Evolutionary conservation across 2,329 filamentous ascomycete genomes (phyloP), one percentile per base, ranked within the genome.

Genomic region (Aspergillus sojae): DNA sequence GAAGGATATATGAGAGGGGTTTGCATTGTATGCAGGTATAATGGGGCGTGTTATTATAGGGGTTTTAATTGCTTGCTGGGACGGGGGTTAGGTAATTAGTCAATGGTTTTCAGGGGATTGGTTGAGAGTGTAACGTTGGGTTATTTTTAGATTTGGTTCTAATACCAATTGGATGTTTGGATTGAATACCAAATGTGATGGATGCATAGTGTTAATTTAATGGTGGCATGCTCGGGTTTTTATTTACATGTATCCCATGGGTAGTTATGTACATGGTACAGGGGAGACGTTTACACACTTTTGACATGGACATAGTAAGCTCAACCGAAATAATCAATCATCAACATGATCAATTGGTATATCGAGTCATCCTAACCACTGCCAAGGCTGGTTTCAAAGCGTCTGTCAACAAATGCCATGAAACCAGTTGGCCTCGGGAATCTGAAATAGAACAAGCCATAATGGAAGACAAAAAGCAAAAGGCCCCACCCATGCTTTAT

Each of bases 401-500:
- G 48, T 59, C 48, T 48, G 36, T 59, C 61, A 41, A 59, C 61
- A 39, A 36, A 19, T 30, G 30, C 4, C 30, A 46, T 48, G 50
- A 55, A 59, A 55, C 45, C 56, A 59, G 11, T 23, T 36, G 36
- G 34, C 52, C 21, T 55, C 21, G n/a, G 39, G 55, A 59, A 41
- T 50, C 57, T 57, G n/a, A 58, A 43, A 58, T 45, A 32, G 57
- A 41, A 41, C 56, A 45, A 57, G 21, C 11, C 23, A 28, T 28
- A 39, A 39, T 39, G 50, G 34, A 45, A 46, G 39, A 57, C 28
- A 54, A 57, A 59, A 53, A 57, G 32, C n/a, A 21, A 39, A 55
- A 55, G 60, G 60, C 60, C 61, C 67, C 62, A 62, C 60, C 67
- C 64, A 69, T 69, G 64, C 66, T 65, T 58, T 62, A 63, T 63